Evolutionary conservation across 1,284 basidiomycete species (phyloP), one percentile per base, ranked within the genome.

Genomic region (Leccinum brunneo-olivaceum): DNA sequence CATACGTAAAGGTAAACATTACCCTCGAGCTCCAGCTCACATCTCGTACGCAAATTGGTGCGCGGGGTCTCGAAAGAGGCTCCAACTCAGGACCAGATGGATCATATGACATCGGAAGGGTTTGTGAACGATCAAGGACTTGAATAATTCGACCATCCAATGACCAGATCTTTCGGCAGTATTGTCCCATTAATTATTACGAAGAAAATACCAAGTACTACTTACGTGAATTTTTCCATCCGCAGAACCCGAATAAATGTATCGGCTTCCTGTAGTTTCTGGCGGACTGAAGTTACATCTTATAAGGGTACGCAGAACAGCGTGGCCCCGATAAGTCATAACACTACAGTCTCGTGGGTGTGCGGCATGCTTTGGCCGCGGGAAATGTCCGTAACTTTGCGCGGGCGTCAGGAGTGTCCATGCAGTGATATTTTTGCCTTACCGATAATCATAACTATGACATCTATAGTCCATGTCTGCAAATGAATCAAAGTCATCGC

Each of bases 271-370:
- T 6, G 96, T 98, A 3, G 91, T 93, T 60, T 91, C 87, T 2
- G 73, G 71, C 11, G 95, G 95, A 50, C 89, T 92, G 64, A 98
- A 98, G 66, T 97, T 89, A 62, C 93, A 97, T 37, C 95, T 77
- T 53, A 98, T 98, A 40, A 98, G 77, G 0, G 95, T 98, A 30
- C 85, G 77, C 41, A 96, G 67, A n/a, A 98, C 92, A 7, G 80
- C 72, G 62, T 98, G 96, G 1, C 95, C 96, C 34, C 90, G 76
- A 60, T 87, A 98, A 2, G 90, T 89, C 94, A 98, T 97, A 38
- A 98, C 84, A 51, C 89, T 92, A 61, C 89, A 92, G 62, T 98
- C 93, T 49, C 81, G 69, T 1, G 95, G 94, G 57, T 90, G 82
- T 10, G 73, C 72, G 0, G 84, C 79, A 55, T 81, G 76, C 45